Base-by-base conservation (phyloP, 768 basidiomycete genomes). In the Pleurotus pulmonarius region DNA sequence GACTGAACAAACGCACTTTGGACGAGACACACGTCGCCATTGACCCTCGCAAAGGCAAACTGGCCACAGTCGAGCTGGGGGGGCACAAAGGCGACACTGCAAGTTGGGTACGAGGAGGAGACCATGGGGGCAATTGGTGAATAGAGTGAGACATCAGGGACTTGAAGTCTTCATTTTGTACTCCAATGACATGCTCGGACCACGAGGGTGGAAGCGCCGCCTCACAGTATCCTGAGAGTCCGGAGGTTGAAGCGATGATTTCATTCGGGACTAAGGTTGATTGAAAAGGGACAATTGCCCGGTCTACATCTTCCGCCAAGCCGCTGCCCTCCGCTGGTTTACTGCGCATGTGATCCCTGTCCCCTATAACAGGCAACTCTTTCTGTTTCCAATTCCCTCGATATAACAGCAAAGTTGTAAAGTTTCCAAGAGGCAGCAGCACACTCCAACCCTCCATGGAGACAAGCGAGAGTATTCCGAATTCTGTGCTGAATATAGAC, bases 1-100 rank as follows among this genome's bases (percentile, higher is more conserved):
- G 8, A 11, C 9, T 11, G 29, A 34, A 34, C 29, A 34, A 24
- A 71, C 92, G 79, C 58, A 82, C 84, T 73, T 83, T 83, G 92
- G 81, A 93, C 67, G 63, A 83, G 70, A 67, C 73, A 66, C 75
- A 77, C 68, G 76, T 80, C 67, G 74, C 85, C 67, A 69, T 77
- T 65, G 70, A 84, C 59, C 76, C 85, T 66, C 73, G 83, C 69
- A 74, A 79, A 75, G 71, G 82, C 77, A 83, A 82, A 87, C 51
- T 70, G 72, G 18, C 70, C 71, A 15, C 64, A 67, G 16, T 61
- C 68, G 46, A 68, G 55, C 54, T 59, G 59, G 18, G 83, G 88
- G 3, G 64, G 60, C 63, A 44, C 49, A 25, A 56, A 53, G 29
- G 57, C 38, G 15, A 53, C 43, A n/a, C 41, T 41, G 15, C 57